These are phyloP conservation scores for Lactuca saligna DNA, from an alignment of 129 eudicot species.

Conservation along the genomic window DNA sequence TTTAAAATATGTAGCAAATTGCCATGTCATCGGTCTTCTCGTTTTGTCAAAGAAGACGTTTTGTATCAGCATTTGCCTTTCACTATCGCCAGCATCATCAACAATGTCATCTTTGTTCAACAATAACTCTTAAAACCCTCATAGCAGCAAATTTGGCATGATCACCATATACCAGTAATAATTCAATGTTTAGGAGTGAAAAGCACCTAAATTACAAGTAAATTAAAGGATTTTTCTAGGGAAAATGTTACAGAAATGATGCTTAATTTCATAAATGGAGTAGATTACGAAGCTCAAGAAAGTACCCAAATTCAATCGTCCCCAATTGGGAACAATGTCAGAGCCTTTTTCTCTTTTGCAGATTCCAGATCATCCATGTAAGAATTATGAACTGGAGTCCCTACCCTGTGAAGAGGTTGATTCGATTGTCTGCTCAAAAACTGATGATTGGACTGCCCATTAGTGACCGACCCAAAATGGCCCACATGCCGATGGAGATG, in stretches of 20 bases:
- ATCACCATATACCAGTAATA: neutral
- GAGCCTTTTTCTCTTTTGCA: conserved; percentile 69
- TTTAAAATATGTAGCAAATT: neutral
- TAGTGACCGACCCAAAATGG: conserved; percentile 60
- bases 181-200: neutral
- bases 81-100: neutral
- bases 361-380: conserved; percentile 86
- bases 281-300: conserved; percentile 14
- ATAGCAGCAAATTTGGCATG: neutral
- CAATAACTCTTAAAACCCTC: conserved; percentile 5
- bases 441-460: conserved; percentile 55
- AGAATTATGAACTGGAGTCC: conserved; percentile 45
- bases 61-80: neutral
- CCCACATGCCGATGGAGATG: conserved; percentile 59
- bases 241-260: neutral
- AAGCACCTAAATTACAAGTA: conserved; percentile 7
- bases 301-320: conserved; percentile 64
- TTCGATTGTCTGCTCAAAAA: conserved; percentile 49
- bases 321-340: conserved; percentile 83
- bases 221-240: neutral
- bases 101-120: neutral
- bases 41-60: neutral
- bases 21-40: neutral
- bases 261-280: conserved; percentile 12
- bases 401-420: conserved; percentile 50